Conservation (phyloP, 257 asterid species). For the Galeopsis tetrahit region DNA sequence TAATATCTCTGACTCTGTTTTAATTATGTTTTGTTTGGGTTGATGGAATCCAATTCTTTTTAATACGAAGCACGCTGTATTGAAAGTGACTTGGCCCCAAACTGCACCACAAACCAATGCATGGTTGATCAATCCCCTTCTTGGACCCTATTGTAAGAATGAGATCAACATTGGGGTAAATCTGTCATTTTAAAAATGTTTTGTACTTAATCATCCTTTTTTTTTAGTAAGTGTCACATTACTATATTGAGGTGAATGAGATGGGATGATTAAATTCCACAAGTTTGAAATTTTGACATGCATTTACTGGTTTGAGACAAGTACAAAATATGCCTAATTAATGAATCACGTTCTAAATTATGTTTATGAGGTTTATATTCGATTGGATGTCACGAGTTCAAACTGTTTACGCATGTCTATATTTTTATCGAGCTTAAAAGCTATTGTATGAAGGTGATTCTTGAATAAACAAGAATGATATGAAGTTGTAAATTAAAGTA, state of each 20-base stretch:
- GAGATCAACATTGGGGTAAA: neutral
- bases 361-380: no score
- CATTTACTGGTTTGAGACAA: no score
- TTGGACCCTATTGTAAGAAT: conserved; percentile 25
- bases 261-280: no score
- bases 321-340: no score
- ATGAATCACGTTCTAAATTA: no score
- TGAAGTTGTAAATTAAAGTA: neutral
- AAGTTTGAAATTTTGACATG: no score
- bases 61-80: conserved; percentile 47
- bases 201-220: neutral
- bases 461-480: neutral
- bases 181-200: neutral
- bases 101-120: conserved; percentile 37
- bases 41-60: conserved; percentile 43
- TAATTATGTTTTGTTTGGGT: conserved; percentile 49
- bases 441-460: neutral
- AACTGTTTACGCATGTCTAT: no score
- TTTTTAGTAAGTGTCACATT: no score
- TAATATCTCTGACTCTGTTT: conserved; percentile 39
- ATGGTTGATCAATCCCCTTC: conserved; percentile 33
- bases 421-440: no score
- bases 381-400: no score
- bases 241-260: no score
- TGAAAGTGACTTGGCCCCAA: conserved; percentile 60